Percentiles rank a stretch among this genome's conserved stretches.
Evolutionary conservation across 1,284 basidiomycete genomes (phyloP).

Genomic region (Puccinia hordei): DNA sequence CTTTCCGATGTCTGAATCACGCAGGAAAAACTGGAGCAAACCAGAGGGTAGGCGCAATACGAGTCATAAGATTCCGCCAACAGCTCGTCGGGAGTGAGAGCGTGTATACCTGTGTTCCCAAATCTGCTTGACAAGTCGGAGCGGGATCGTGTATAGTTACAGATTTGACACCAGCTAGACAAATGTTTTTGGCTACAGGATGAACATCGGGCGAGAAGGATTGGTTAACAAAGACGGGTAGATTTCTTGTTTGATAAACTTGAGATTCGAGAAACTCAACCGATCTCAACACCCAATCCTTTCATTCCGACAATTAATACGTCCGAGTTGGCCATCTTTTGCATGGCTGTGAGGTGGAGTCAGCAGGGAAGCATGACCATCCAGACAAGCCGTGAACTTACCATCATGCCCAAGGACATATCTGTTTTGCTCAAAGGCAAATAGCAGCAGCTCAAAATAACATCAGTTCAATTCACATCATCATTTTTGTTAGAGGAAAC

Average conservation of each 20-base stretch:
- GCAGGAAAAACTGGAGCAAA: constrained; percentile 80
- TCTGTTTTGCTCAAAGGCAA: constrained; percentile 62
- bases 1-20: constrained; percentile 81
- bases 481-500: neutral
- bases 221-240: constrained; percentile 48
- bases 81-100: constrained; percentile 22
- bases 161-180: constrained; percentile 94
- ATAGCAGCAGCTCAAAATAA: neutral
- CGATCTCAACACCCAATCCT: constrained; percentile 94
- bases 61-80: neutral
- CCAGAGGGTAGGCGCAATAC: constrained; percentile 50
- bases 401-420: constrained; percentile 97
- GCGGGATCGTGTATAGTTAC: constrained; percentile 95
- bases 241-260: constrained; percentile 12
- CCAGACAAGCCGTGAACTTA: constrained; percentile 58
- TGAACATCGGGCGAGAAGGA: constrained; percentile 7
- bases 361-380: neutral
- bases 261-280: constrained; percentile 62
- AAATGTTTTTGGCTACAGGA: constrained; percentile 88
- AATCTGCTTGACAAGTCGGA: constrained; percentile 79
- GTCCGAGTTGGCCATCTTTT: constrained; percentile 96
- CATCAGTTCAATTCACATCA: constrained; percentile 39
- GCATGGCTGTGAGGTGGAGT: constrained; percentile 71
- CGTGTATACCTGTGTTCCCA: constrained; percentile 79
- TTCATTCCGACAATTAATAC: constrained; percentile 90